phyloP scores from a whole-genome alignment of 805 yeast genomes.

The Cyberlindnera euphorbiiphila region DNA sequence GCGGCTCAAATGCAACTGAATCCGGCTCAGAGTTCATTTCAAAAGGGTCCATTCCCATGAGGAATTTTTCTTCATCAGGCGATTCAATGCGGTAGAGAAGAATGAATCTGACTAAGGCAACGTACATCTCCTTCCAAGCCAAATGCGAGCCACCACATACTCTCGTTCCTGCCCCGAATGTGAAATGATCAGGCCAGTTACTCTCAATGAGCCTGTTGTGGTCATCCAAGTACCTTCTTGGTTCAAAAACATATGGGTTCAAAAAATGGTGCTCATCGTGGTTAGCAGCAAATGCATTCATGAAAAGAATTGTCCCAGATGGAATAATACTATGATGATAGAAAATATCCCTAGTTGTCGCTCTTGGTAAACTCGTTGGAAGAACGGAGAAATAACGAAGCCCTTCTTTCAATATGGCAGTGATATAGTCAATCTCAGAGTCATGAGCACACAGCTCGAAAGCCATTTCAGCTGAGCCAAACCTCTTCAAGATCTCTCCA shows the following conservation, averaged over 20 bases:
- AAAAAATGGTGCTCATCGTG: constrained; percentile 48
- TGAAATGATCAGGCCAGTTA: constrained; percentile 31
- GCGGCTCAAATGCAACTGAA: constrained; percentile 64
- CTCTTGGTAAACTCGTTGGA: constrained; percentile 64
- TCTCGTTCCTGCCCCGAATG: constrained; percentile 71
- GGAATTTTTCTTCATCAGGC: constrained; percentile 31
- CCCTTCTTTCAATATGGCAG: constrained; percentile 60
- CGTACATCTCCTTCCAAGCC: constrained; percentile 63
- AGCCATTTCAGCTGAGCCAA: constrained; percentile 32
- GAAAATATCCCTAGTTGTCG: constrained; percentile 47
- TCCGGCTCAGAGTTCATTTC: constrained; percentile 46
- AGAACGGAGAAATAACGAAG: constrained; percentile 60
- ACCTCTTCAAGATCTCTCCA: constrained; percentile 34
- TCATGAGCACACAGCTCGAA: constrained; percentile 32
- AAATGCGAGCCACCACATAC: constrained; percentile 68
- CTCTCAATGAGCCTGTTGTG: constrained; percentile 16
- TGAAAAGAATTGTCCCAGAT: constrained; percentile 47
- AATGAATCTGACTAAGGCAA: constrained; percentile 49
- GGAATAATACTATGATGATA: constrained; percentile 47
- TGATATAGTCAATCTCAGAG: constrained; percentile 43
- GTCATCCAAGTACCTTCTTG: constrained; percentile 48
- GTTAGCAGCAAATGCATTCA: constrained; percentile 71
- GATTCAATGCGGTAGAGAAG: constrained; percentile 45
- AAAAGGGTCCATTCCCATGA: constrained; percentile 47
- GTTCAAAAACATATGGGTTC: constrained; percentile 44